Percentiles rank a stretch among this genome's conserved stretches.
Evolutionary conservation across 768 basidiomycete genomes (phyloP).

Genomic region (Naganishia randhawae): DNA sequence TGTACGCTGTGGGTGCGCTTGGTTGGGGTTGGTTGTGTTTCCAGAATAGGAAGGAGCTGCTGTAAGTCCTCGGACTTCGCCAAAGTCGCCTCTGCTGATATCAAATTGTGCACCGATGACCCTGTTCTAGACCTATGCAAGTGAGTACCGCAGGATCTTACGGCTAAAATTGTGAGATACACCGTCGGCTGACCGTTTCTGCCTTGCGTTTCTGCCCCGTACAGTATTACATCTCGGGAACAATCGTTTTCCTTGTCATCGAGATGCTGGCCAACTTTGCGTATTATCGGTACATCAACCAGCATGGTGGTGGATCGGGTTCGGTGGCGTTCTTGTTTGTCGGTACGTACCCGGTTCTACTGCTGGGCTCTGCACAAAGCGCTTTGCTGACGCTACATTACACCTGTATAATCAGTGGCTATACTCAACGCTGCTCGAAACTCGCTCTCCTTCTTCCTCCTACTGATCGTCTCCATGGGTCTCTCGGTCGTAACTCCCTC

Average conservation of each 20-base stretch:
- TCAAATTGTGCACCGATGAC: neutral
- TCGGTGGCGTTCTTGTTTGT: constrained; percentile 84
- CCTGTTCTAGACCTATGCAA: constrained; percentile 13
- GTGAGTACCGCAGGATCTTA: neutral
- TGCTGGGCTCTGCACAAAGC: too few relatives aligned
- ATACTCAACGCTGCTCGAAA: constrained; percentile 92
- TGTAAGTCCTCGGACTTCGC: constrained; percentile 69
- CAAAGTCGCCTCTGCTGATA: neutral
- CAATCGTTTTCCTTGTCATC: constrained; percentile 77
- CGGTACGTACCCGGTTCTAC: too few relatives aligned
- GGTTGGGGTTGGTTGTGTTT: constrained; percentile 83
- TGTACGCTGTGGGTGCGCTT: constrained; percentile 66
- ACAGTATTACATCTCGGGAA: constrained; percentile 85
- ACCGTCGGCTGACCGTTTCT: neutral
- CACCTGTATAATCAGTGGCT: constrained; percentile 74
- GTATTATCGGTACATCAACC: constrained; percentile 91
- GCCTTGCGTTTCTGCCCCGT: constrained; percentile 31
- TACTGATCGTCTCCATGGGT: constrained; percentile 86
- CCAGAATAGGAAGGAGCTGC: constrained; percentile 70
- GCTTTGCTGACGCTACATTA: too few relatives aligned
- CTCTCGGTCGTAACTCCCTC: constrained; percentile 86
- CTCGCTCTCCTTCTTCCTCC: constrained; percentile 86
- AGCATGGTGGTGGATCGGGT: constrained; percentile 46
- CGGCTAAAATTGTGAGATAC: neutral
- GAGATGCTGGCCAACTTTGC: constrained; percentile 92